Evolutionary conservation across 257 asterid species (phyloP), one percentile per base, ranked within the genome.

Genomic region (Ligustrum vulgare): DNA sequence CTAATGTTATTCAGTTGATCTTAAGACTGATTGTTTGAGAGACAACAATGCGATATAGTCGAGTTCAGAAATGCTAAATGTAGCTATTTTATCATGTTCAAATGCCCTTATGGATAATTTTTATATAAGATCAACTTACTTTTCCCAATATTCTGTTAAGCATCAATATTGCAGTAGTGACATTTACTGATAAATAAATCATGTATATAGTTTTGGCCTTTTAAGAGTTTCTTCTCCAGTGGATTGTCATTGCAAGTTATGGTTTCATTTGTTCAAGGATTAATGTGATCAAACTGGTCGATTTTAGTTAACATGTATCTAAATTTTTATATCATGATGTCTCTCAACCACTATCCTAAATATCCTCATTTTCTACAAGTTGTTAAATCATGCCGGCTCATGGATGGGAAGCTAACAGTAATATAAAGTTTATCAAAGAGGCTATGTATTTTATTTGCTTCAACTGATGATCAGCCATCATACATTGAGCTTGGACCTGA

Each of bases 381-480:
- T 76, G 71, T 67, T 76, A 83, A 80, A 80, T 74, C 91, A 66
- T 85, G 82, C 75, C 82, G 66, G 85, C 83, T 82, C 75, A 70
- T 41, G 69, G 84, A 67, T 72, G 85, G 84, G 81, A 82, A 83
- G 74, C 75, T 78, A 60, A 75, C 79, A 41, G 71, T 82, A 65
- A 82, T 75, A 51, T 77, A 63, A 69, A 80, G 77, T 35, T 73
- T 71, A 45, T 82, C 82, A 28, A 85, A 80, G 80, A 77, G 83
- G 82, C 78, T 23, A 74, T 73, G 67, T 72, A 72, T 73, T 65
- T 73, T 65, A 45, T 81, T 82, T 81, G 94, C 93, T 33, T 33
- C 80, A 63, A 77, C 88, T 8, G 94, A 89, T 56, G 96, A 87
- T 85, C 84, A 82, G 62, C 58, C 84, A 60, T 67, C 83, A 41